Percentiles rank a stretch among this genome's conserved stretches.
phyloP scores from a whole-genome alignment of 345 rosid genomes.

The Clausena lansium region DNA sequence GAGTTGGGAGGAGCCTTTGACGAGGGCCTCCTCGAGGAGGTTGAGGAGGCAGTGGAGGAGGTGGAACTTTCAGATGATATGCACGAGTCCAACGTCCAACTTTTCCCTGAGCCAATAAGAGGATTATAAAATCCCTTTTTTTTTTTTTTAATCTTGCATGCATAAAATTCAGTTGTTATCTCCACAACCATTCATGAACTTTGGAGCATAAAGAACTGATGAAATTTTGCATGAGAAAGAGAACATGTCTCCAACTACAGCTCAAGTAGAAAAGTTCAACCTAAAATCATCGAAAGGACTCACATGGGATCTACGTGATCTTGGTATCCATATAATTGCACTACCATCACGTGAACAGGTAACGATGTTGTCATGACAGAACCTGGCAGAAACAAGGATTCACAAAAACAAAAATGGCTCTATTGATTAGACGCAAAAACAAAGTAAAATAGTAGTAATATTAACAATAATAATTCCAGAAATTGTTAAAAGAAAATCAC shows the following conservation, averaged over 20 bases:
- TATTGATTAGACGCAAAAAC: constrained; percentile 2
- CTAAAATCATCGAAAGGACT: constrained; percentile 25
- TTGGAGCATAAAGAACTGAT: neutral
- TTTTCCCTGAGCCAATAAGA: constrained; percentile 58
- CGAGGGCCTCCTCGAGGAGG: constrained; percentile 99
- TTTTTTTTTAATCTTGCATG: neutral
- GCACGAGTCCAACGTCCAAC: constrained; percentile 86
- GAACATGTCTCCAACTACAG: constrained; percentile 5
- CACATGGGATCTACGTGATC: constrained; percentile 87
- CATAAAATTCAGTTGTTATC: neutral
- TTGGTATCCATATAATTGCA: constrained; percentile 97
- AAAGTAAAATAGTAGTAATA: neutral
- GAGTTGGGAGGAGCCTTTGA: constrained; percentile 93
- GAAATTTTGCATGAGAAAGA: neutral
- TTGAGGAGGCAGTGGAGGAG: constrained; percentile 97
- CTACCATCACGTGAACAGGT: constrained; percentile 99
- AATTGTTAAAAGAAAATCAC: constrained; percentile 9
- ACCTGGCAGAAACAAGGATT: constrained; percentile 48
- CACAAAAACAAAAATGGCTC: constrained; percentile 7
- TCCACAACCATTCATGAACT: constrained; percentile 4
- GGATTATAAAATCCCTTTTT: neutral
- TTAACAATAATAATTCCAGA: constrained; percentile 12
- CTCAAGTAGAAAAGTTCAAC: neutral
- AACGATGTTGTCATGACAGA: constrained; percentile 91
- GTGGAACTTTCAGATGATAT: constrained; percentile 97